Conservation (phyloP, 1,284 basidiomycete species). For the Mycosarcoma maydis region DNA sequence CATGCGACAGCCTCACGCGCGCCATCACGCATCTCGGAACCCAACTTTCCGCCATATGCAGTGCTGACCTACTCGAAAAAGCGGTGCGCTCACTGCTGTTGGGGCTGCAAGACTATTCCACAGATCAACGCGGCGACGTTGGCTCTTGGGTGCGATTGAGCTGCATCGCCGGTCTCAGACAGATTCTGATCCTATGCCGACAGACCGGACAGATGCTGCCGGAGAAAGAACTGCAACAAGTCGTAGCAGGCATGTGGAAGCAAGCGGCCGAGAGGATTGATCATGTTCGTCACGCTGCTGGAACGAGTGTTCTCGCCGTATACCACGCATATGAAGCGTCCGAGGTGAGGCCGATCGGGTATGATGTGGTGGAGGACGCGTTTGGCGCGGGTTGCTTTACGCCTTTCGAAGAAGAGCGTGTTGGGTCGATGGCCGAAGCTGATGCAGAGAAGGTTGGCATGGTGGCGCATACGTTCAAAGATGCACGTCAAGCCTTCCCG, state of each 20-base stretch:
- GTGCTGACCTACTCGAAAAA: not conserved
- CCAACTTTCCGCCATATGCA: slow-evolving; percentile 2
- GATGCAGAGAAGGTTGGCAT: not conserved
- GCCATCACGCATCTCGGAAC: slow-evolving; percentile 3
- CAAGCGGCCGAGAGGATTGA: slow-evolving; percentile 91
- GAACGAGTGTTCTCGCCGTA: slow-evolving; percentile 67
- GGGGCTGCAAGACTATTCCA: slow-evolving; percentile 87
- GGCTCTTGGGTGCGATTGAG: slow-evolving; percentile 93
- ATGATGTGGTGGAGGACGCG: slow-evolving; percentile 21
- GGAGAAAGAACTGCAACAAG: slow-evolving; percentile 18
- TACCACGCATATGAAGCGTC: slow-evolving; percentile 10
- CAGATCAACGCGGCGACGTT: slow-evolving; percentile 94
- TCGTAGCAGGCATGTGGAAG: slow-evolving; percentile 76
- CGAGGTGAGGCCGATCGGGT: not conserved
- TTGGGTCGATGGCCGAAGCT: no score
- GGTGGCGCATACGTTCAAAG: slow-evolving; percentile 16
- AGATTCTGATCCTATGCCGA: slow-evolving; percentile 72
- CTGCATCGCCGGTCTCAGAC: slow-evolving; percentile 74
- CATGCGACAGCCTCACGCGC: slow-evolving; percentile 74
- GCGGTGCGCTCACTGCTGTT: slow-evolving; percentile 63
- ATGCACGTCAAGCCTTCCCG: slow-evolving; percentile 25
- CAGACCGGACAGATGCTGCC: not conserved
- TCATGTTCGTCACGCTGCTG: slow-evolving; percentile 83
- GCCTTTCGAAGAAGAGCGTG: not conserved
- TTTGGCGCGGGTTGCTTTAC: slow-evolving; percentile 4